Evolutionary conservation across 495 filamentous ascomycete genomes (phyloP).

Genomic region (Penicillium subrubescens): DNA sequence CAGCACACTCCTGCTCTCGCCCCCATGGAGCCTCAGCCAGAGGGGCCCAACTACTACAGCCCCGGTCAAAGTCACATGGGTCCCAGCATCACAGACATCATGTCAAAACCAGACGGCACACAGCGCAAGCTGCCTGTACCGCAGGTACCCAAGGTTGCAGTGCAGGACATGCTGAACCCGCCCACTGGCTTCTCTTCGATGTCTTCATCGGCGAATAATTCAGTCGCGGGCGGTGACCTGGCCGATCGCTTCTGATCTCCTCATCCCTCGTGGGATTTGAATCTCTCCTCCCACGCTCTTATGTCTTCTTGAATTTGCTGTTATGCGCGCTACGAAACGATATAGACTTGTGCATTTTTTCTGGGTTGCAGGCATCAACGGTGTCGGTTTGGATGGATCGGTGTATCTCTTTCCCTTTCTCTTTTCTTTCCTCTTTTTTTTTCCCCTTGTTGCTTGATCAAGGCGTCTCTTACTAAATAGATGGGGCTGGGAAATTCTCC

Average conservation of each 20-base stretch:
- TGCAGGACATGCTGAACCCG: constrained; percentile 80
- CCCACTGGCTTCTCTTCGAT: constrained; percentile 62
- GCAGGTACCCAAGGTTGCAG: constrained; percentile 81
- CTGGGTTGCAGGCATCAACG: constrained; percentile 35
- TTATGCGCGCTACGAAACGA: constrained; percentile 48
- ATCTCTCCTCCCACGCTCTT: constrained; percentile 1
- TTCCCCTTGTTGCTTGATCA: constrained; percentile 30
- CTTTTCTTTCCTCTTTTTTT: constrained; percentile 18
- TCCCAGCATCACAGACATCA: constrained; percentile 87
- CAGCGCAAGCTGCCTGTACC: constrained; percentile 94
- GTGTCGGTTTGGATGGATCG: constrained; percentile 33
- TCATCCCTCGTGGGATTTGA: neutral
- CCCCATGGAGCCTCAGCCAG: constrained; percentile 82
- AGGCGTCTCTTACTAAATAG: constrained; percentile 40
- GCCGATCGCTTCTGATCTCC: constrained; percentile 41
- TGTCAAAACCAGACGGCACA: constrained; percentile 81
- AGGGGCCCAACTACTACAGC: constrained; percentile 59
- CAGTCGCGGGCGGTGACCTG: constrained; percentile 47
- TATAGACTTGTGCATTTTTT: constrained; percentile 52
- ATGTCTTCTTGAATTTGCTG: constrained; percentile 25
- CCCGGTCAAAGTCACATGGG: constrained; percentile 57
- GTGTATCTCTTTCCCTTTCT: constrained; percentile 20
- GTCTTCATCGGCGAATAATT: constrained; percentile 53
- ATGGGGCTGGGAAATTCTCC: constrained; percentile 35
- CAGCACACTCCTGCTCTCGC: constrained; percentile 87